Conservation (phyloP, 2,329 filamentous ascomycete species). For the Exophiala dermatitidis region DNA sequence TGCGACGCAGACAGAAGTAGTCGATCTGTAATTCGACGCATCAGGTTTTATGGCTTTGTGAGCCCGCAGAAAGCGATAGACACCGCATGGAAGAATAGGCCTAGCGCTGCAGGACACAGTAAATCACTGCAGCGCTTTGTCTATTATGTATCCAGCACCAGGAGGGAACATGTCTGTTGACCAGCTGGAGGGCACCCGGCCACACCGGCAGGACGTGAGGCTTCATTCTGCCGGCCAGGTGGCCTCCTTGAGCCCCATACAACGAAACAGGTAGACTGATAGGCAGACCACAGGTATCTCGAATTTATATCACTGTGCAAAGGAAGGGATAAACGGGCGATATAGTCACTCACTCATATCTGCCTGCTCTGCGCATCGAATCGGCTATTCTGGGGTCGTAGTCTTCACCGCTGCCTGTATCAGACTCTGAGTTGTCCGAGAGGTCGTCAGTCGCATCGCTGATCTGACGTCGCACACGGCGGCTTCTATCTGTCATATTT, state of each 20-base stretch:
- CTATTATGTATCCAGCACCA: no score
- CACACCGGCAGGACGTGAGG: no score
- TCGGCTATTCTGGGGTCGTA: conserved; percentile 22
- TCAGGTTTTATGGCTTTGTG: no score
- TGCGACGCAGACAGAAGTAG: neutral
- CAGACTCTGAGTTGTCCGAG: conserved; percentile 21
- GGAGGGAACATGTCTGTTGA: no score
- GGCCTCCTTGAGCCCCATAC: neutral
- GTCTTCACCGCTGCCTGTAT: conserved; percentile 23
- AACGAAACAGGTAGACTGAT: neutral
- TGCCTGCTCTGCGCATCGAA: conserved; percentile 23
- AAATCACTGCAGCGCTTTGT: no score
- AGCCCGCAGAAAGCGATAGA: no score
- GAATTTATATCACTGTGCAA: neutral
- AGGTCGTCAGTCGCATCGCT: conserved; percentile 26
- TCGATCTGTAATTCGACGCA: neutral
- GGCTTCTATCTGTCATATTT: conserved; percentile 24
- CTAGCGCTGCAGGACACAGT: no score
- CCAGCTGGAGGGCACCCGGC: no score
- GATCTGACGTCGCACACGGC: conserved; percentile 26
- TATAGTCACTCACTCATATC: conserved; percentile 23
- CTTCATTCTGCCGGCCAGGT: no score
- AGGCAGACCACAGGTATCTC: no score
- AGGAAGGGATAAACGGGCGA: neutral
- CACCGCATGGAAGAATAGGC: no score